Base-by-base conservation (phyloP, 2,329 filamentous ascomycete species). In the Epichloe gansuensis region DNA sequence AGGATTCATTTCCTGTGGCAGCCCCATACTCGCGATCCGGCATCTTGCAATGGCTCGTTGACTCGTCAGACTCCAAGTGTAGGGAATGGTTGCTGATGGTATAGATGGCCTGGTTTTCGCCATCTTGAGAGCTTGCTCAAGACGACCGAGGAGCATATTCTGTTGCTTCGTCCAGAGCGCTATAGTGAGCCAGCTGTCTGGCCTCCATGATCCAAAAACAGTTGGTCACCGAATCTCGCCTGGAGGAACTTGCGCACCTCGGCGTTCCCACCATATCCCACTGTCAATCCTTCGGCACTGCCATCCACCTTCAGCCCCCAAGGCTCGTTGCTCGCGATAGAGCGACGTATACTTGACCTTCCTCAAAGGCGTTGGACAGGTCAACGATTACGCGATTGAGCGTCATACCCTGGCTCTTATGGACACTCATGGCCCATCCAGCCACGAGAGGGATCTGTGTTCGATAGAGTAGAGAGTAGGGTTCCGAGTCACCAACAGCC, bases 391-490 rank as follows among this genome's bases (percentile, higher is more conserved):
- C 79, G 4, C 72, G 71, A 21, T 83, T 75, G 4, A 86, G 66
- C 1, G 80, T 83, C 70, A 83, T 77, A 3, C 81, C 79, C 65
- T 85, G 78, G 4, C 72, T 73, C 61, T 82, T 83, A 61, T 85
- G 82, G 2, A 83, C 75, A 0, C 75, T 84, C 59, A 83, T 74
- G 0, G 82, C 82, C 77, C 81, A 85, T 0, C 75, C 82, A 0
- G 80, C 69, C 1, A 73, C 65, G 0, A 85, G 68, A 0, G 82
- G 82, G 5, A 85, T 72, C 59, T 85, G 81, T 0, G 80, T 81
- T n/a, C 82, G 70, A 1, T 69, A 68, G 0, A 83, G 60, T 1
- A 75, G 58, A 38, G 70, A 74, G 56, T 74, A 75, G 0, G 76
- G 75, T 48, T 61, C 21, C 2, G 66, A 61, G 42, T 72, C 65